These are phyloP conservation scores for Amoebophrya sp. DNA, from an alignment of 169 alveolate genomes.

Conservation along the genomic window DNA sequence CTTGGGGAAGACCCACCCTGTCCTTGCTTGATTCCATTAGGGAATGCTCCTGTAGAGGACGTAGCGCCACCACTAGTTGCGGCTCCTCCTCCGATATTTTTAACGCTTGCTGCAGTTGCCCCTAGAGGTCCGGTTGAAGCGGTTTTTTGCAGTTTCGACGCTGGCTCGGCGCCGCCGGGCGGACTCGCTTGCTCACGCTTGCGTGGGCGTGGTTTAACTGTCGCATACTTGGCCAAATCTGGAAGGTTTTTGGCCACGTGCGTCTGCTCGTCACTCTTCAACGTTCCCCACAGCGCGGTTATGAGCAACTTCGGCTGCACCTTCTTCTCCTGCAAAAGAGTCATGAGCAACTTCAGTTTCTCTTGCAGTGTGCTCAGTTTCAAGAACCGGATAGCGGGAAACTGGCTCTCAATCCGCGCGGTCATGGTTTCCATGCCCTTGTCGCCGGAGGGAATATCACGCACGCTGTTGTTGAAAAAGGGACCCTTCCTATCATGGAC, in stretches of 20 bases:
- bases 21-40: too few species aligned
- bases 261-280: neutral
- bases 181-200: neutral
- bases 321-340: neutral
- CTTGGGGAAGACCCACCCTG: too few species aligned
- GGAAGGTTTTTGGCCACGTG: neutral
- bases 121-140: neutral
- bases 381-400: neutral
- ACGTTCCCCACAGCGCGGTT: neutral
- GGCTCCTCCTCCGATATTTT: too few species aligned
- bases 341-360: neutral
- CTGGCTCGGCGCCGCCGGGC: neutral
- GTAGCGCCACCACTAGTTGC: too few species aligned
- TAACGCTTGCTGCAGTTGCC: neutral
- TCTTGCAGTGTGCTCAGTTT: neutral
- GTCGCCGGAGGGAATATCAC: too few species aligned
- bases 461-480: too few species aligned
- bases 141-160: neutral
- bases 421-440: too few species aligned
- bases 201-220: neutral
- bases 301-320: neutral
- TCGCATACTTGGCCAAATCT: neutral
- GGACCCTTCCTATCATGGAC: too few species aligned
- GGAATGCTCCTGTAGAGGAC: too few species aligned
- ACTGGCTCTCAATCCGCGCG: neutral